Evolutionary conservation across 768 basidiomycete genomes (phyloP).

Genomic region (Saitozyma podzolica): DNA sequence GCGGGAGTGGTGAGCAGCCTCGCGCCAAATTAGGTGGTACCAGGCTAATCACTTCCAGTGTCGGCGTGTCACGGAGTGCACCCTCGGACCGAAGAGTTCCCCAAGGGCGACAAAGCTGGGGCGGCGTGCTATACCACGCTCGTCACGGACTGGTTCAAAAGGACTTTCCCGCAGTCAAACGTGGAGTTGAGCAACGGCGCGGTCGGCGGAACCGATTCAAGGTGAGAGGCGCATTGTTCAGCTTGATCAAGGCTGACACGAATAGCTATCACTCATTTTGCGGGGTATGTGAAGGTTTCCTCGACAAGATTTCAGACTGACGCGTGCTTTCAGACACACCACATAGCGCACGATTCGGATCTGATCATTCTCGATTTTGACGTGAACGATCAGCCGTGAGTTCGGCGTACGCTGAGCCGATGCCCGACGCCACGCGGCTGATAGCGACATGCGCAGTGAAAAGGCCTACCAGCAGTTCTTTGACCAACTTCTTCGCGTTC

Average conservation of each 20-base stretch:
- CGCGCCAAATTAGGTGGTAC: too few relatives aligned
- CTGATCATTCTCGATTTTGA: conserved; percentile 51
- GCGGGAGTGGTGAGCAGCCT: conserved; percentile 45
- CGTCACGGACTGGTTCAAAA: conserved; percentile 39
- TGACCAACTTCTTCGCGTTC: conserved; percentile 46
- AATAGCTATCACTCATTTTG: conserved; percentile 50
- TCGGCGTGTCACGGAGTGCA: conserved; percentile 50
- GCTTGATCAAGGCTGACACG: too few relatives aligned
- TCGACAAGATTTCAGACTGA: background rate
- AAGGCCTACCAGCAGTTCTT: conserved; percentile 39
- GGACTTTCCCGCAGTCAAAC: conserved; percentile 38
- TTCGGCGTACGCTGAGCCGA: background rate
- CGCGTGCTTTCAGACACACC: conserved; percentile 35
- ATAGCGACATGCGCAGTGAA: conserved; percentile 19
- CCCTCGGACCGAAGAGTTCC: conserved; percentile 29
- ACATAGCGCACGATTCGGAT: conserved; percentile 44
- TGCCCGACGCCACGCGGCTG: background rate
- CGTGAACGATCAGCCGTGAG: conserved; percentile 50
- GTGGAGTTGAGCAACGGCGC: conserved; percentile 47
- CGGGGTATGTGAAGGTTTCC: conserved; percentile 25
- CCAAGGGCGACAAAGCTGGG: conserved; percentile 46
- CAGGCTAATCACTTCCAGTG: conserved; percentile 19
- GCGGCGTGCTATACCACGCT: conserved; percentile 48
- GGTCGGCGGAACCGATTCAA: conserved; percentile 51
- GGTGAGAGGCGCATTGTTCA: conserved; percentile 3